Evolutionary conservation across 176 grass and related monocot genomes (phyloP), one percentile per base, ranked within the genome.

Genomic region (Oryza australiensis): DNA sequence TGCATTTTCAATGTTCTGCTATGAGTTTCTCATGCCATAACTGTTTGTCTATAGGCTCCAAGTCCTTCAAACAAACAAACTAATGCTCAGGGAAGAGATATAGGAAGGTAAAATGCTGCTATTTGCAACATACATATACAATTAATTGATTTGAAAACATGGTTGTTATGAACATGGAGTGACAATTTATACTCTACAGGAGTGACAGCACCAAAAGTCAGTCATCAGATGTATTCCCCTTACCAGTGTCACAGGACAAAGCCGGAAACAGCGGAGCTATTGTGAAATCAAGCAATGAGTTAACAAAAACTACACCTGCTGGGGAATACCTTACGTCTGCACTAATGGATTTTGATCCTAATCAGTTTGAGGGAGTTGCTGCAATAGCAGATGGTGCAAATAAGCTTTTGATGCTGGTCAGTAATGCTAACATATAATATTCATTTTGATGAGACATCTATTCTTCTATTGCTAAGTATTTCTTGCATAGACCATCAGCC

Each of bases 341-440:
- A 67, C 84, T 98, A 70, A 87, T 87, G 59, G 95, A 98, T 78
- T 98, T 98, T 80, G 95, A 98, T 83, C 92, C 95, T 55, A 89
- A 95, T 53, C 95, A 98, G 60, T 88, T 95, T 73, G 95, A 98
- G 76, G 90, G 93, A 82, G 91, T 93, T 88, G 95, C 95, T 82
- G 92, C 95, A 82, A 83, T 98, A 82, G 87, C 95, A 86, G 95
- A 98, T 81, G 92, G 95, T 86, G 92, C 95, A 86, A 98, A 98
- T 84, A 98, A 98, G 84, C 95, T 98, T 89, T 91, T 98, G 64
- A 98, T 98, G 95, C 90, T 98, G 92, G 95, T 98, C 73, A 81
- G 64, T 84, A 73, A 37, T 82, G 38, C 73, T 57, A 76, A 18
- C 55, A 66, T 22, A 83, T 26, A 70, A 29, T 76, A 33, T 53